Conservation (phyloP, 2,329 filamentous ascomycete genomes). For the Aspergillus viridinutans region DNA sequence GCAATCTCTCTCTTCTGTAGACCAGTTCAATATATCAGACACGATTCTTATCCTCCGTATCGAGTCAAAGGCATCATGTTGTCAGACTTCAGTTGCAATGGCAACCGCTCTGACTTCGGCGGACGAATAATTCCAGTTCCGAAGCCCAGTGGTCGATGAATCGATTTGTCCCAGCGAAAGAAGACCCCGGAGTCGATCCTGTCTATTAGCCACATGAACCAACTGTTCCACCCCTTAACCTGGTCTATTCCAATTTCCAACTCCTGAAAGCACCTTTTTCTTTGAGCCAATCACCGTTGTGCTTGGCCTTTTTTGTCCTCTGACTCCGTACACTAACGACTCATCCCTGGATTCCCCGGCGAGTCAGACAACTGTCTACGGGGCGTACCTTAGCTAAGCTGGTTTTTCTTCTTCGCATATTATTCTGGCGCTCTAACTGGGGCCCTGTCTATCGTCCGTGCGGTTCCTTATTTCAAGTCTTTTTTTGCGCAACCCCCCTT, state of each 20-base stretch:
- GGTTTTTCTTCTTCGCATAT: too few species aligned
- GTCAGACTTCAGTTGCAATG: not conserved
- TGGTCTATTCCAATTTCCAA: not conserved
- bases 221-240: not conserved
- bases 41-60: not conserved
- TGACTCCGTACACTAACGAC: not conserved
- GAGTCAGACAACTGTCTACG: not conserved
- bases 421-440: too few species aligned
- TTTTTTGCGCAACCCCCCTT: not conserved
- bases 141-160: not conserved
- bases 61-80: not conserved
- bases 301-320: not conserved
- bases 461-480: not conserved
- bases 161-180: not conserved
- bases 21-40: not conserved
- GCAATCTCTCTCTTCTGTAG: not conserved
- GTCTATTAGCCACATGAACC: not conserved
- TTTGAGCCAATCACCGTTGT: not conserved
- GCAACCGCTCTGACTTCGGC: too few species aligned
- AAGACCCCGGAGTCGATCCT: not conserved
- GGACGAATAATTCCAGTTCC: not conserved
- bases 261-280: not conserved
- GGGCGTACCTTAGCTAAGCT: not conserved
- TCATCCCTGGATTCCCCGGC: not conserved
- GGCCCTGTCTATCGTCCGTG: not conserved